phyloP scores from a whole-genome alignment of 768 basidiomycete species.

The Suillus plorans region DNA sequence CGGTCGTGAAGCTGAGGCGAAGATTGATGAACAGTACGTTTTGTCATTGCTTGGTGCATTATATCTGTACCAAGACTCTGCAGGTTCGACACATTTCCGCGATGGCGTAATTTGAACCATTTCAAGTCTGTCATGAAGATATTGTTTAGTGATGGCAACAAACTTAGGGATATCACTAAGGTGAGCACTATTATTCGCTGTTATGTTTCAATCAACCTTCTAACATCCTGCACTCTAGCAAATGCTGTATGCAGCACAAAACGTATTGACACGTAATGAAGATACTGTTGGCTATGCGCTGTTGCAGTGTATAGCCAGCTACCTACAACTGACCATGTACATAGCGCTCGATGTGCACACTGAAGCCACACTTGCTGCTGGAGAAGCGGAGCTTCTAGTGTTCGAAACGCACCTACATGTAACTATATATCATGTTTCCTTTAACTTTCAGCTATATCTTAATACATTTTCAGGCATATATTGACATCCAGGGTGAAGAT shows the following conservation, averaged over 20 bases:
- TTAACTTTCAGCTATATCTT: not conserved
- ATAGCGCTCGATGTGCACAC: constrained; percentile 32
- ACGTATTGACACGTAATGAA: not conserved
- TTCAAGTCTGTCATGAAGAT: constrained; percentile 24
- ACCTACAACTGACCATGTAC: constrained; percentile 30
- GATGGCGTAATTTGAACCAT: constrained; percentile 36
- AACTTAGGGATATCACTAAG: constrained; percentile 34
- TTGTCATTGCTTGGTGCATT: not conserved
- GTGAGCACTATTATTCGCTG: constrained; percentile 13
- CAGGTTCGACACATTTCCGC: constrained; percentile 30
- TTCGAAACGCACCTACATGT: not conserved
- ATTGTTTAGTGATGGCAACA: constrained; percentile 35
- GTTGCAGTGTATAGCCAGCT: constrained; percentile 29
- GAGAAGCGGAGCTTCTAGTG: not conserved
- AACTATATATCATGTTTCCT: not conserved
- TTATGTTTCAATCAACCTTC: not conserved
- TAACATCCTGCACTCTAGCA: not conserved
- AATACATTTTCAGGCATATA: not conserved
- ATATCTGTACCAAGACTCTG: not conserved
- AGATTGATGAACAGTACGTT: constrained; percentile 13
- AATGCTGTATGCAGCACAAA: not conserved
- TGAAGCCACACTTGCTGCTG: constrained; percentile 21
- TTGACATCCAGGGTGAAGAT: not conserved
- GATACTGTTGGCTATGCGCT: constrained; percentile 21
- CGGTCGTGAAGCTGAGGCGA: not conserved